Evolutionary conservation across 2,329 filamentous ascomycete species (phyloP).

Genomic region (Penicillium sp.): DNA sequence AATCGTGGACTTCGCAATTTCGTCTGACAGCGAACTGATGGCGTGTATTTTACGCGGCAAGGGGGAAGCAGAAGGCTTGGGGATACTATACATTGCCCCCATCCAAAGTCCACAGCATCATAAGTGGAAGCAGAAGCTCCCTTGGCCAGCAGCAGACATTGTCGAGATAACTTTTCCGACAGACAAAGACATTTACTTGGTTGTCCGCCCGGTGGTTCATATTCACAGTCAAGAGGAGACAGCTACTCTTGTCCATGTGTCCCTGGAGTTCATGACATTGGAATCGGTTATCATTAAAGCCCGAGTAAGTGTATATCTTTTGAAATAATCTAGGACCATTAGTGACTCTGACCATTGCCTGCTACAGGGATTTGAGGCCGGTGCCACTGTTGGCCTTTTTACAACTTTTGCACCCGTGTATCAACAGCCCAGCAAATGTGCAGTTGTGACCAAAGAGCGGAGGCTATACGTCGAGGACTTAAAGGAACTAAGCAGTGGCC

Average conservation of each 20-base stretch:
- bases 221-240: background rate
- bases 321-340: background rate
- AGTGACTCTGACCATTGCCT: background rate
- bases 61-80: background rate
- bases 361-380: background rate
- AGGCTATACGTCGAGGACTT: background rate
- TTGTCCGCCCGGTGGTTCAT: background rate
- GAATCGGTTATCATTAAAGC: background rate
- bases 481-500: background rate
- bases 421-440: background rate
- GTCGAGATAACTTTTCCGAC: background rate
- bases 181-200: background rate
- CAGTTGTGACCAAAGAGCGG: background rate
- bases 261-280: background rate
- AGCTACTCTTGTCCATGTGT: background rate
- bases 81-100: background rate
- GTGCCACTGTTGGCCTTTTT: background rate
- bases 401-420: background rate
- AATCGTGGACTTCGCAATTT: background rate
- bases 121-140: background rate
- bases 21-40: background rate
- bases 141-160: background rate
- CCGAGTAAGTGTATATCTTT: background rate
- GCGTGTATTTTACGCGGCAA: background rate
- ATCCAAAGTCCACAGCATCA: background rate